Percentiles rank a stretch among this genome's conserved stretches.
phyloP scores from a whole-genome alignment of 2,329 filamentous ascomycete genomes.

The Parastagonospora avenae region DNA sequence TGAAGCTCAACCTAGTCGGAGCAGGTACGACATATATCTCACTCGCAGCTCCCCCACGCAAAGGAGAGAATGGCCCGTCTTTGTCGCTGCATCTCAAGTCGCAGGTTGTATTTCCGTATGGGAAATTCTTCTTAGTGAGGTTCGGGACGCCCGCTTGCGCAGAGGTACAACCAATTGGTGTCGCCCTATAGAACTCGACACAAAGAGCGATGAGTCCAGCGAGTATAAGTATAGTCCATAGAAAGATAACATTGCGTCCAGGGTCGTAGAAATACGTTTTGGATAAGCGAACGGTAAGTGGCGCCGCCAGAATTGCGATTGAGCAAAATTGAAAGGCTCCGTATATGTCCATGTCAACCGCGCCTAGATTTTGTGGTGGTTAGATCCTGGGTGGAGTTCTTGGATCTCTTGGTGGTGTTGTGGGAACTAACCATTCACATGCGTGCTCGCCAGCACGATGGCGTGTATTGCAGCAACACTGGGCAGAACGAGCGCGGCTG shows the following conservation, averaged over 20 bases:
- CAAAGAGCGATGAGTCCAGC: constrained; percentile 65
- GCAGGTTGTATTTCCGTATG: constrained; percentile 53
- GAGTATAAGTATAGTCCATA: constrained; percentile 67
- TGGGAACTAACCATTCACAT: constrained; percentile 59
- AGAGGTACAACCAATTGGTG: constrained; percentile 51
- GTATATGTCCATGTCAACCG: constrained; percentile 71
- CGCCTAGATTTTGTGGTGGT: constrained; percentile 50
- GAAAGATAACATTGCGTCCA: constrained; percentile 68
- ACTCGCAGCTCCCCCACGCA: constrained; percentile 61
- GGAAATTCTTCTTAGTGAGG: constrained; percentile 49
- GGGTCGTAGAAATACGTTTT: constrained; percentile 68
- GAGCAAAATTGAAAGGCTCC: constrained; percentile 71
- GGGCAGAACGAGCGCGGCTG: constrained; percentile 64
- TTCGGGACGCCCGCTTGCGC: constrained; percentile 49
- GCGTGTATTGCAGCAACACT: constrained; percentile 68
- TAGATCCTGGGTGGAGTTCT: constrained; percentile 9
- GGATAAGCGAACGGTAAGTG: constrained; percentile 65
- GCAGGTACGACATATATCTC: constrained; percentile 68
- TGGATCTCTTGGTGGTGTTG: constrained; percentile 6
- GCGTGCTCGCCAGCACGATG: constrained; percentile 64
- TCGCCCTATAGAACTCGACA: constrained; percentile 67
- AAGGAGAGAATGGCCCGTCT: constrained; percentile 58
- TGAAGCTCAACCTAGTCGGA: constrained; percentile 62
- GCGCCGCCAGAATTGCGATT: constrained; percentile 68
- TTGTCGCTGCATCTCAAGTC: constrained; percentile 53